Evolutionary conservation across 345 rosid genomes (phyloP).

Genomic region (Anacardium occidentale): DNA sequence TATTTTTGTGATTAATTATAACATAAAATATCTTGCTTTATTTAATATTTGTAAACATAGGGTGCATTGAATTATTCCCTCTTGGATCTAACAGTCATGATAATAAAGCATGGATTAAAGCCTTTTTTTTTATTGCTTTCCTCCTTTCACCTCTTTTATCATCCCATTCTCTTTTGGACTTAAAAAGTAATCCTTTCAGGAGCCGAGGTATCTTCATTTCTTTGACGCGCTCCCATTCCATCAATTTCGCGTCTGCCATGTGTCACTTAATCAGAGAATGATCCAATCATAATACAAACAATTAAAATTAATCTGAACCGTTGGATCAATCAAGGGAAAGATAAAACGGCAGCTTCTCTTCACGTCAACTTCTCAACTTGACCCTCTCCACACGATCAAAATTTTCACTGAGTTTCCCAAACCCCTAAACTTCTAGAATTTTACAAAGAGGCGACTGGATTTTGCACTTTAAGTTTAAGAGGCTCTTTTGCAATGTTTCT

Average conservation of each 20-base stretch:
- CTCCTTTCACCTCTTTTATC: neutral
- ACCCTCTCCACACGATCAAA: neutral
- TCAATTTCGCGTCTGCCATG: conserved; percentile 10
- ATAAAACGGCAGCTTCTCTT: neutral
- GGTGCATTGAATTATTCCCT: neutral
- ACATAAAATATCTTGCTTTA: too few species aligned
- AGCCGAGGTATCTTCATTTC: neutral
- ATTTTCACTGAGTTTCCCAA: too few species aligned
- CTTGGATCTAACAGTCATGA: conserved; percentile 1
- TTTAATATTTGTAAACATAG: too few species aligned
- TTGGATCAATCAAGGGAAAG: neutral
- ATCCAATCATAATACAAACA: neutral
- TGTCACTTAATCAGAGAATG: conserved; percentile 3
- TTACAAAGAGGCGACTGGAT: too few species aligned
- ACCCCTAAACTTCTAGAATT: too few species aligned
- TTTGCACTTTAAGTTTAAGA: too few species aligned
- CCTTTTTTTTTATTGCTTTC: neutral
- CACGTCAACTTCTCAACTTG: neutral
- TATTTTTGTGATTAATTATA: too few species aligned
- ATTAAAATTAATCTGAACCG: neutral
- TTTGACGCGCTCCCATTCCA: neutral
- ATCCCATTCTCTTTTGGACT: neutral
- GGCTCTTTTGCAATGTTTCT: too few species aligned
- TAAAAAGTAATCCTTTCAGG: conserved; percentile 12
- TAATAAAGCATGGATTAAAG: neutral